These are phyloP conservation scores for Conringia planisiliqua DNA, from an alignment of 345 rosid genomes.

Conservation along the genomic window DNA sequence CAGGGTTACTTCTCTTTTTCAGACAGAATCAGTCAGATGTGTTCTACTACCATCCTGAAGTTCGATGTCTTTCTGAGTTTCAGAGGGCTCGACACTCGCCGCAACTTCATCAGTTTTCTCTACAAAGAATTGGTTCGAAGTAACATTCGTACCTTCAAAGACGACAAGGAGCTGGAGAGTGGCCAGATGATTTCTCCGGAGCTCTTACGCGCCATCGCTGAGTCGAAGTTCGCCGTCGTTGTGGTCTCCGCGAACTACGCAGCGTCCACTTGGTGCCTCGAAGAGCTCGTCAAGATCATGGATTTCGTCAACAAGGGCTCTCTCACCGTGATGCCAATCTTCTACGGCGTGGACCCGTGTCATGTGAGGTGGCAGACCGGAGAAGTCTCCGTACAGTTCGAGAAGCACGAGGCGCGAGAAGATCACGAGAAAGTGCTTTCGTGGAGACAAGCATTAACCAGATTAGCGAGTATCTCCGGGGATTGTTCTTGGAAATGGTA, in stretches of 20 bases:
- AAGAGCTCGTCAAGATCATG: constrained; percentile 27
- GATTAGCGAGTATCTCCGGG: constrained; percentile 13
- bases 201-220: constrained; percentile 22
- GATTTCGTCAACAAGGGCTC: neutral
- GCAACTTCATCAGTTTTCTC: constrained; percentile 22
- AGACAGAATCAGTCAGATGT: neutral
- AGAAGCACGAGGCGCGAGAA: constrained; percentile 18
- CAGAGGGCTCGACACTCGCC: constrained; percentile 35
- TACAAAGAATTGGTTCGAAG: constrained; percentile 7
- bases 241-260: constrained; percentile 24
- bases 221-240: constrained; percentile 22
- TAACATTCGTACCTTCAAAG: constrained; percentile 19
- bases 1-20: neutral
- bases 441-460: constrained; percentile 28
- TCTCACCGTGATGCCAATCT: constrained; percentile 29
- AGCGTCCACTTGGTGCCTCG: constrained; percentile 31
- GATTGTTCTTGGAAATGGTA: constrained; percentile 11
- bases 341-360: constrained; percentile 29
- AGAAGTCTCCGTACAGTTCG: constrained; percentile 15
- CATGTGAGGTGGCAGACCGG: constrained; percentile 13
- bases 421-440: constrained; percentile 6
- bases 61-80: constrained; percentile 33
- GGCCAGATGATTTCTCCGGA: constrained; percentile 22
- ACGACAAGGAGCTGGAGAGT: constrained; percentile 17
- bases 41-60: neutral